Evolutionary conservation across 768 basidiomycete species (phyloP).

Genomic region (Ramaria sp.): DNA sequence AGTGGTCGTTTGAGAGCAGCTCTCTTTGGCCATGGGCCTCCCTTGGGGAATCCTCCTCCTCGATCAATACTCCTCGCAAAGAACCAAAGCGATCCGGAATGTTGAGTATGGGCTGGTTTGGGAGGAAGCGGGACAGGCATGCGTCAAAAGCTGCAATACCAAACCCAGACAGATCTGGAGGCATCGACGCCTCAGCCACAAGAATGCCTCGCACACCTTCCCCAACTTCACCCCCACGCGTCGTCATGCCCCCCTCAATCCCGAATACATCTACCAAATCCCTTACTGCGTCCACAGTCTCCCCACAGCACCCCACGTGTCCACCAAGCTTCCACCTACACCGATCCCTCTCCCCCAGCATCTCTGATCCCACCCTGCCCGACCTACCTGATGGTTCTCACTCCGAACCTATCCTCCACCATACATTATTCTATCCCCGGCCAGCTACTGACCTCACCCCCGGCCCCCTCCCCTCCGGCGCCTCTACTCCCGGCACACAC

Average conservation of each 20-base stretch:
- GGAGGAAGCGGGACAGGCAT: background rate
- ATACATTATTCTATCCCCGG: background rate
- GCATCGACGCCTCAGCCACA: background rate
- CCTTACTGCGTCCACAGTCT: background rate
- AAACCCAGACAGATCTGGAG: background rate
- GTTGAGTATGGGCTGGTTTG: background rate
- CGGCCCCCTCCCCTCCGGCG: background rate
- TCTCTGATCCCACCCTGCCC: background rate
- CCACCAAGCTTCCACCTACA: too few species aligned
- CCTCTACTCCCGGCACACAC: background rate
- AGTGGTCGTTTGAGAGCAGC: conserved; percentile 7
- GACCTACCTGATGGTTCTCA: background rate
- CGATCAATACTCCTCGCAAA: background rate
- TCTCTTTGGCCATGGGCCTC: background rate
- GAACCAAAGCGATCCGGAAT: background rate
- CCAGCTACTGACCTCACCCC: background rate
- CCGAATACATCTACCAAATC: background rate
- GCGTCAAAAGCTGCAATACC: background rate
- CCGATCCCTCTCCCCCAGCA: too few species aligned
- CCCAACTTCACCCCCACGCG: background rate
- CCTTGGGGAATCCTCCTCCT: background rate
- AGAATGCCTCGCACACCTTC: background rate
- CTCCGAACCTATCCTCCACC: too few species aligned
- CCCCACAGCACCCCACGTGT: background rate
- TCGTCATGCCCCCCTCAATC: background rate